Base-by-base conservation (phyloP, 2,329 filamentous ascomycete species). In the Arthrobotrys conoides region DNA sequence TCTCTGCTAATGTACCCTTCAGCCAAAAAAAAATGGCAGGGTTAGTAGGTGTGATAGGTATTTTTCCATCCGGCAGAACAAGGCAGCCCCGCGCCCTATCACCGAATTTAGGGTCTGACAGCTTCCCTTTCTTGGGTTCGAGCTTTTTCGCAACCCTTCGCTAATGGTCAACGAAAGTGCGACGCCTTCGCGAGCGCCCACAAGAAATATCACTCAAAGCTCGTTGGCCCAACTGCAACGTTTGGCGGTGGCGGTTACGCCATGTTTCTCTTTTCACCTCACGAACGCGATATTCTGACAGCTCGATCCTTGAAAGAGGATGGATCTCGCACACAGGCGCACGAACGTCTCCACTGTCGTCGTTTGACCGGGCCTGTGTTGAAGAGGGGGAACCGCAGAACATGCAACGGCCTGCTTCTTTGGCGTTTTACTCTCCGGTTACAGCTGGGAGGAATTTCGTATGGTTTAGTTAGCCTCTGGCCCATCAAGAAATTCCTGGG, bases 241-340 rank as follows among this genome's bases (percentile, higher is more conserved):
- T 72, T 78, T 78, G 75, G 75, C 27, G 68, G 75, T 78, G 75
- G 75, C 75, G 63, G 61, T 24, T 64, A 68, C 63, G 75, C 75
- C 75, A 78, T 78, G 75, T 78, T 72, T 78, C 75, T 78, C 75
- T 53, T 72, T 78, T 64, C 68, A 57, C 63, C 75, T 78, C 68
- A 71, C 73, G 68, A 78, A 72, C 73, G 46, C 55, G 63, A 78
- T 72, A 63, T 78, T 78, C 68, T 72, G 75, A 72, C 75, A 78
- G 68, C 51, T 78, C 38, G 41, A 65, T 44, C 53, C 30, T 49
- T 49, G 27, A 67, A 44, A 48, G 49, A 68, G 36, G 55, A 38
- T 41, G 48, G 24, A 38, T 49, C 27, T 66, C 27, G 36, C 48
- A 22, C 44, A 51, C 38, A 57, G 61, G 49, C 41, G 36, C 36